These are phyloP conservation scores for Wickerhamiella alocasiicola DNA, from an alignment of 805 yeast species.

Conservation along the genomic window DNA sequence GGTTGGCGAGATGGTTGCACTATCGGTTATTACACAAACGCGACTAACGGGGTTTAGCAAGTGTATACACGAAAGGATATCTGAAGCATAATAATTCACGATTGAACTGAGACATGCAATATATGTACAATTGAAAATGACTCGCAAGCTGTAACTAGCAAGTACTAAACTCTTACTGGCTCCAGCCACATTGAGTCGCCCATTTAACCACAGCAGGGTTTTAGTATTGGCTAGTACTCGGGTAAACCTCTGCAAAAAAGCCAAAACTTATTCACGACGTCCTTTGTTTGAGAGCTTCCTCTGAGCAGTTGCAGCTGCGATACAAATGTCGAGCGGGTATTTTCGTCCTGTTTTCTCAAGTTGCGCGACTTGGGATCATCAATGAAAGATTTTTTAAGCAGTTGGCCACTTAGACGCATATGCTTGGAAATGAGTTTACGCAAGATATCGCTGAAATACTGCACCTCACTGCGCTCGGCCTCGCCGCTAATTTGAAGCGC, in stretches of 20 bases:
- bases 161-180: too few species aligned
- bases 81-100: too few species aligned
- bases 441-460: conserved; percentile 32
- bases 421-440: conserved; percentile 26
- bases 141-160: too few species aligned
- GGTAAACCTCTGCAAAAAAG: conserved; percentile 25
- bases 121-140: background rate
- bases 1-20: too few species aligned
- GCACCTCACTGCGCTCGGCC: conserved; percentile 35
- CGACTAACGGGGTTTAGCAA: too few species aligned
- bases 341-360: conserved; percentile 13
- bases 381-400: conserved; percentile 15
- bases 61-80: too few species aligned
- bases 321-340: conserved; percentile 21
- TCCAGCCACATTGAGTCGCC: too few species aligned
- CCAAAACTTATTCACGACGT: conserved; percentile 27
- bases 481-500: conserved; percentile 32
- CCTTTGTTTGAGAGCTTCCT: conserved; percentile 23
- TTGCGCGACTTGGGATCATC: conserved; percentile 14
- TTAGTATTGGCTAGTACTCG: conserved; percentile 21
- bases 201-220: too few species aligned
- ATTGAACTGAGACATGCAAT: too few species aligned
- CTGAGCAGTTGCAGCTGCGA: conserved; percentile 23
- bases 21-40: too few species aligned
- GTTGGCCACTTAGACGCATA: conserved; percentile 10